Base-by-base conservation (phyloP, 2,329 filamentous ascomycete genomes). In the Ceratocystis albifundus region DNA sequence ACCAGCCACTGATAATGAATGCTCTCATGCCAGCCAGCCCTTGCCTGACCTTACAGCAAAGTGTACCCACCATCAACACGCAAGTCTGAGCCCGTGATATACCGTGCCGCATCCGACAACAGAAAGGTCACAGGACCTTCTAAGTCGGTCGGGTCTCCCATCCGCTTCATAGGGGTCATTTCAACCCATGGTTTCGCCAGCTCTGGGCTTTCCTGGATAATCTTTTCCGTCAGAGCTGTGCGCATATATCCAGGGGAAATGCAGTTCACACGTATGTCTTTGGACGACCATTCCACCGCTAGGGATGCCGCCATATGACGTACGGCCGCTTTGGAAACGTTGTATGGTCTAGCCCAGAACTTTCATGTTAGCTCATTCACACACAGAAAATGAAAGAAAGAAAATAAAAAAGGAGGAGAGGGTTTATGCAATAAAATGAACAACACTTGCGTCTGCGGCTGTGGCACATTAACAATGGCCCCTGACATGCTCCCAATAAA, bases 181-280 rank as follows among this genome's bases (percentile, higher is more conserved):
- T 88, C 92, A 15, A 86, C 95, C 93, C 93, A 97, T 76, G 94
- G 87, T 73, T 87, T 82, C 76, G 91, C 89, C 48, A 97, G 84
- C 65, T 94, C 90, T 22, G 92, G 91, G 76, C 96, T 95, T 68
- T 96, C 90, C 70, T 94, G 88, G 30, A 97, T 84, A 71, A 97
- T 96, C 80, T 96, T 96, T 78, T 91, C 86, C 53, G 91, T 96
- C 88, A 96, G 78, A 67, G 91, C 89, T 17, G 93, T 96, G 70
- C 96, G 79, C 93, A 97, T 97, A 77, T 97, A 97, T 57, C 94
- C 93, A 0, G 93, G 93, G 36, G 88, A 91, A 74, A 97, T 94
- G 76, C 89, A 94, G 79, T 97, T 97, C 71, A 97, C 93, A 45
- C 93, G 85, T 73, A 97, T 96, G 70, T 87, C 87, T 46, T 87